phyloP scores from a whole-genome alignment of 2,329 filamentous ascomycete genomes.

The Aureobasidium uvarum region DNA sequence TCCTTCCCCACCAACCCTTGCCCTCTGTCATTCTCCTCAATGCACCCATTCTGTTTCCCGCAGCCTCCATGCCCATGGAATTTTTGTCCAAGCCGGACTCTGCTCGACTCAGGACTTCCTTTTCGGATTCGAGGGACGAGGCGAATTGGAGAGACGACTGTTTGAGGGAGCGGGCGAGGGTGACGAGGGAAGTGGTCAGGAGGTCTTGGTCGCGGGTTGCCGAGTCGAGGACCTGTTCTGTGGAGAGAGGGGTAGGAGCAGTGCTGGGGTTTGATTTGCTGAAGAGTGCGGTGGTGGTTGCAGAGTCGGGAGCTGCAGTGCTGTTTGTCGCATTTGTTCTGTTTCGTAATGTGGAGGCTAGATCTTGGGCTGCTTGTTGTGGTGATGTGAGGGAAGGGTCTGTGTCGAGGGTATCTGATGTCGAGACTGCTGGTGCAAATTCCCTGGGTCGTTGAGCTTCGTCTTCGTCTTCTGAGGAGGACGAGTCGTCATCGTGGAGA shows the following conservation, averaged over 20 bases:
- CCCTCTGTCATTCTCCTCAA: slow-evolving; percentile 81
- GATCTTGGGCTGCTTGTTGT: slow-evolving; percentile 20
- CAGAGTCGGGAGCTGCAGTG: slow-evolving; percentile 30
- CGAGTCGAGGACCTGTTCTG: background rate
- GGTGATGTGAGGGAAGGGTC: slow-evolving; percentile 29
- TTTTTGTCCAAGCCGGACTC: slow-evolving; percentile 75
- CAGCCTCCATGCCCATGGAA: slow-evolving; percentile 70
- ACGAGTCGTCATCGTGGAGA: slow-evolving; percentile 1
- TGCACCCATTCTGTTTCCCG: slow-evolving; percentile 72
- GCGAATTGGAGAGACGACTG: slow-evolving; percentile 70
- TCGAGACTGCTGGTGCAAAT: slow-evolving; percentile 44
- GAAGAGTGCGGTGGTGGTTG: slow-evolving; percentile 44
- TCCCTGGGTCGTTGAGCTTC: slow-evolving; percentile 45
- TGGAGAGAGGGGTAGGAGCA: background rate
- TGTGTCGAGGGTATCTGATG: slow-evolving; percentile 39
- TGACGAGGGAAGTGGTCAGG: slow-evolving; percentile 76
- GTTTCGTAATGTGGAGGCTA: slow-evolving; percentile 7
- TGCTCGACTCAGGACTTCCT: slow-evolving; percentile 68
- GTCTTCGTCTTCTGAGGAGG: slow-evolving; percentile 42
- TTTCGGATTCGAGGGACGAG: slow-evolving; percentile 68
- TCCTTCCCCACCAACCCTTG: slow-evolving; percentile 78
- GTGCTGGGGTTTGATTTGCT: slow-evolving; percentile 30
- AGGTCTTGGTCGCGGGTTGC: slow-evolving; percentile 14
- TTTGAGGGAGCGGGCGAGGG: slow-evolving; percentile 76
- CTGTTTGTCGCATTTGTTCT: slow-evolving; percentile 21